Evolutionary conservation across 257 asterid species (phyloP).

Genomic region (Penstemon eatonii): DNA sequence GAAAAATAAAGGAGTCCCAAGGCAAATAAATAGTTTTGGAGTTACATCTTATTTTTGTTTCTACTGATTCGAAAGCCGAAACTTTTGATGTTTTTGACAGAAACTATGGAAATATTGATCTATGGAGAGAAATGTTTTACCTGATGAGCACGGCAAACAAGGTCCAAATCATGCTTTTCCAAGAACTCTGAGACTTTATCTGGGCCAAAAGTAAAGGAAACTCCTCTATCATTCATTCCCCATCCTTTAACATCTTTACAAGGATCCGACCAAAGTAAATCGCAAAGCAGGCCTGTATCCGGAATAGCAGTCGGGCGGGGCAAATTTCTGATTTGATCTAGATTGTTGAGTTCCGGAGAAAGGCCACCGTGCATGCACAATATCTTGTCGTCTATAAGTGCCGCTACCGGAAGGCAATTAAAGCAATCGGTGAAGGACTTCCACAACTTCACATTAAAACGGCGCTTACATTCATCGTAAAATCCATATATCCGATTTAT

Average conservation of each 20-base stretch:
- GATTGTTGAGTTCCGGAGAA: constrained; percentile 54
- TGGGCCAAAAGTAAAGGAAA: constrained; percentile 61
- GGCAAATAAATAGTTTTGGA: too few species aligned
- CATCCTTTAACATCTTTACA: constrained; percentile 63
- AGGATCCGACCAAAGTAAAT: constrained; percentile 63
- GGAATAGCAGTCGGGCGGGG: constrained; percentile 64
- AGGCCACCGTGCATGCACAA: constrained; percentile 70
- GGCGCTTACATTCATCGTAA: constrained; percentile 60
- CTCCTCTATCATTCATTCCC: constrained; percentile 72
- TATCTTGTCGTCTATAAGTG: constrained; percentile 59
- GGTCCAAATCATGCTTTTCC: constrained; percentile 57
- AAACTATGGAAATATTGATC: too few species aligned
- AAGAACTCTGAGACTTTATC: constrained; percentile 58
- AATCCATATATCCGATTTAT: constrained; percentile 62
- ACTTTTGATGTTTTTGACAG: too few species aligned
- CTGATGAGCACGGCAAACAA: constrained; percentile 70
- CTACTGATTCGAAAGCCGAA: too few species aligned
- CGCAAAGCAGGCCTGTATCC: constrained; percentile 62
- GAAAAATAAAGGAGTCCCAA: not conserved
- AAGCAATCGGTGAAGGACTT: constrained; percentile 60
- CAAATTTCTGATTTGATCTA: constrained; percentile 51
- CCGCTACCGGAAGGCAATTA: constrained; percentile 66
- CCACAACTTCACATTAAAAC: constrained; percentile 62
- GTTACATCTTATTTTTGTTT: too few species aligned
- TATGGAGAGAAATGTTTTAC: constrained; percentile 28